Evolutionary conservation across 2,329 filamentous ascomycete genomes (phyloP), one percentile per base, ranked within the genome.

Genomic region (Pseudopithomyces maydicus): DNA sequence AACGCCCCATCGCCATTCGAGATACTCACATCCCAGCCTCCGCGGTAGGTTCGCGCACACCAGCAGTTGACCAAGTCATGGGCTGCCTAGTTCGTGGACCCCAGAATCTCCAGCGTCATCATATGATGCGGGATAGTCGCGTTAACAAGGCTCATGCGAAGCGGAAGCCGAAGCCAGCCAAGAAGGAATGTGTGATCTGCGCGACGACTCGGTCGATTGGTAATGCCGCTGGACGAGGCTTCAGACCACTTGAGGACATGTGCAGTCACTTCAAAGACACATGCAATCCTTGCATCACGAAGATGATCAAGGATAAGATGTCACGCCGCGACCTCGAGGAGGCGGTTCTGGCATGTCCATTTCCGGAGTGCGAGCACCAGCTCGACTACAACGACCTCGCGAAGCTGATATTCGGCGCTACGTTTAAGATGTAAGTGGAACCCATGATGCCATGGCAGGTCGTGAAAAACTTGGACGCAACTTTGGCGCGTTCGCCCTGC

Each of bases 121-220:
- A 29, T 29, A 29, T 4, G 26, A 8, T 29, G 8, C 26, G 36
- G 17, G 50, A 19, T n/a, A 38, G 29, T n/a, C 29, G 50, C 7
- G 41, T 45, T 22, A 8, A 2, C 14, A 45, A 52, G 23, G 29
- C 14, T 10, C 52, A 17, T 33, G 44, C 33, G n/a, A 54, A 58
- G 55, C 19, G 10, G n/a, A 52, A 35, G 12, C 52, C 55, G 12
- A 22, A 38, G 11, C 59, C 47, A 11, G 14, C 29, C 35, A 29
- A 58, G 44, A 64, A 51, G 29, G 63, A 69, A 22, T 70, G 69
- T 50, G 19, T 45, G 4, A 57, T 71, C 23, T 71, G 69, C 41
- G 59, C 46, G 6, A 38, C 29, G 3, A 36, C 42, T 3, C 64
- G 65, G 44, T 15, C 3, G 42, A 57, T 55, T 1, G n/a, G 47